These are phyloP conservation scores for Cyphellophora attinorum DNA, from an alignment of 2,329 filamentous ascomycete species.

Conservation along the genomic window DNA sequence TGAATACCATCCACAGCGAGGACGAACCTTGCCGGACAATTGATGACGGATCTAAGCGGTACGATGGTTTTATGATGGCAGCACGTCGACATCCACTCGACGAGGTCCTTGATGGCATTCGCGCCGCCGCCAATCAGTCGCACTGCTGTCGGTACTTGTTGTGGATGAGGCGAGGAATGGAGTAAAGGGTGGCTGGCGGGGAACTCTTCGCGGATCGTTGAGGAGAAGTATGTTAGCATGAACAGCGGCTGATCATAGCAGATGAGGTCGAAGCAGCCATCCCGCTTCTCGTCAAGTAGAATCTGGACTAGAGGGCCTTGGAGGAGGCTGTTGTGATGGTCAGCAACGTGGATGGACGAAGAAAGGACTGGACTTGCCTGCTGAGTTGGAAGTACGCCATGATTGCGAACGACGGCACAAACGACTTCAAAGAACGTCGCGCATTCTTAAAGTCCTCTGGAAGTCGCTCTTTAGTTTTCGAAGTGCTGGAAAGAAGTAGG, in stretches of 20 bases:
- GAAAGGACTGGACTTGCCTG: neutral
- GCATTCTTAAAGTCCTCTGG: too few species aligned
- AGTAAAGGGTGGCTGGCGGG: neutral
- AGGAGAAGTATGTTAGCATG: neutral
- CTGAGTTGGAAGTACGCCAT: neutral
- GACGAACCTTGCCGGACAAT: neutral
- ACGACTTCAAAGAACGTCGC: neutral
- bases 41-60: neutral
- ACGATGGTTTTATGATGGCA: neutral
- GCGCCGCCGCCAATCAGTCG: neutral
- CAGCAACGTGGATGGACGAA: neutral
- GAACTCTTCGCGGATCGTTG: neutral
- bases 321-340: conserved; percentile 1
- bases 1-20: neutral
- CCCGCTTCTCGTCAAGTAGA: neutral
- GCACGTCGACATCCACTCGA: neutral
- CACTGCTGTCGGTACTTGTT: neutral
- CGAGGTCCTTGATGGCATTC: neutral
- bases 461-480: too few species aligned
- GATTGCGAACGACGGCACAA: neutral
- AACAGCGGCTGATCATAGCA: neutral
- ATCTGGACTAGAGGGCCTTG: neutral
- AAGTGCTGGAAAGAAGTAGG: too few species aligned
- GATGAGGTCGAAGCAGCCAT: conserved; percentile 1
- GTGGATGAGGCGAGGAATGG: neutral